Base-by-base conservation (phyloP, 805 yeast species). In the Alloascoidea hylecoeti region DNA sequence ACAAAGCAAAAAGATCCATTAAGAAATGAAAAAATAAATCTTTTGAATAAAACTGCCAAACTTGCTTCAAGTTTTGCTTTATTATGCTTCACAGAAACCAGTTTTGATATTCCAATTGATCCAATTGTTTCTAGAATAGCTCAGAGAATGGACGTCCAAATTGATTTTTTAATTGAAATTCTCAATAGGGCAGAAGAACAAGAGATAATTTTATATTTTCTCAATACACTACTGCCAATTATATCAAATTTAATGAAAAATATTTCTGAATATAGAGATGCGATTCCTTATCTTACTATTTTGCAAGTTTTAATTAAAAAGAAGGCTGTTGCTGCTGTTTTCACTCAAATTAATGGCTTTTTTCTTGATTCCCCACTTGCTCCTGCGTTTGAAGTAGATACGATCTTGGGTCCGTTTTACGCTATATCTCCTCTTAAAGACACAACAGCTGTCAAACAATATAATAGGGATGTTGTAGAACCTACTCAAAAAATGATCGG, bases 381-480 rank as follows among this genome's bases (percentile, higher is more conserved):
- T 1, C 56, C 67, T 14, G 65, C 68, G 35, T 69, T 70, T 48
- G 94, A 82, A 49, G 58, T 60, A 13, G 61, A 64, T 16, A 72
- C 95, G 0, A 55, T 83, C 14, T 58, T 89, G 39, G 97, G 96
- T 2, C 80, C 94, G 4, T 63, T 85, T 18, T 67, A 84, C 39
- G 64, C 77, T 41, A 57, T 85, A 16, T 82, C 95, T 0, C 95
- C 96, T 0, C 58, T 86, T 35, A 66, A 72, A 35, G 64, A 68
- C 2, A 56, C 64, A n/a, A 69, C 74, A 0, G 53, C 66, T 0
- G 48, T 60, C 14, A 71, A 68, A 42, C 75, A 76, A 45, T 66
- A 61, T 39, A 51, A 45, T 36, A n/a, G n/a, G n/a, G 56, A 55
- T n/a, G 53, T 53, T 18, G 42, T 9, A 15, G 40, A 27, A 16